Evolutionary conservation across 768 basidiomycete genomes (phyloP).

Genomic region (Gautieria morchelliformis): DNA sequence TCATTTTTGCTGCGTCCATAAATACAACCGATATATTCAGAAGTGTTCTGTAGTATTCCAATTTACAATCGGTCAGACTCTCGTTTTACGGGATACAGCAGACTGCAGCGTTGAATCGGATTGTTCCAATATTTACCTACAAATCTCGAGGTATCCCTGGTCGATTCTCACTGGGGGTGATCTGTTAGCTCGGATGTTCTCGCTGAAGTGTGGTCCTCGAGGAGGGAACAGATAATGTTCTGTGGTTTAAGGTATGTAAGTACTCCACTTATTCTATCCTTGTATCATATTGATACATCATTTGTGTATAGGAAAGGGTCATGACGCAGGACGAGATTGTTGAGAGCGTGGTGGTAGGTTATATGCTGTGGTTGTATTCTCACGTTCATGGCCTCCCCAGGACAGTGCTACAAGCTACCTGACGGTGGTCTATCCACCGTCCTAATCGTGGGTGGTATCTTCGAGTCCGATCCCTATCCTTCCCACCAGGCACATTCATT

Average conservation of each 20-base stretch:
- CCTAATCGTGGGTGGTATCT: constrained; percentile 83
- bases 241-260: constrained; percentile 63
- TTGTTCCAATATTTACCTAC: too few relatives aligned
- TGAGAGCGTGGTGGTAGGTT: constrained; percentile 54
- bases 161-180: too few relatives aligned
- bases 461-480: constrained; percentile 59
- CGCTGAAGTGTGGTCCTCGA: constrained; percentile 53
- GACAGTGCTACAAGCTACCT: constrained; percentile 56
- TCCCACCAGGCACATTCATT: constrained; percentile 42
- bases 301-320: constrained; percentile 51
- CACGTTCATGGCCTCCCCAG: constrained; percentile 22
- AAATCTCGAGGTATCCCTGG: too few relatives aligned
- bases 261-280: neutral
- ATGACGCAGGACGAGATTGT: constrained; percentile 67
- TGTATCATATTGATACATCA: constrained; percentile 10
- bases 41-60: too few relatives aligned
- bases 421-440: constrained; percentile 68
- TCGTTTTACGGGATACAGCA: too few relatives aligned
- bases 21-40: too few relatives aligned
- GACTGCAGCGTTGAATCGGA: too few relatives aligned
- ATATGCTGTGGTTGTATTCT: constrained; percentile 17
- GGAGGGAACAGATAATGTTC: constrained; percentile 43
- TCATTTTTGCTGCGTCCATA: too few relatives aligned
- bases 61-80: too few relatives aligned
- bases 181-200: constrained; percentile 78